phyloP scores from a whole-genome alignment of 345 rosid species.

The Camelina sativa region DNA sequence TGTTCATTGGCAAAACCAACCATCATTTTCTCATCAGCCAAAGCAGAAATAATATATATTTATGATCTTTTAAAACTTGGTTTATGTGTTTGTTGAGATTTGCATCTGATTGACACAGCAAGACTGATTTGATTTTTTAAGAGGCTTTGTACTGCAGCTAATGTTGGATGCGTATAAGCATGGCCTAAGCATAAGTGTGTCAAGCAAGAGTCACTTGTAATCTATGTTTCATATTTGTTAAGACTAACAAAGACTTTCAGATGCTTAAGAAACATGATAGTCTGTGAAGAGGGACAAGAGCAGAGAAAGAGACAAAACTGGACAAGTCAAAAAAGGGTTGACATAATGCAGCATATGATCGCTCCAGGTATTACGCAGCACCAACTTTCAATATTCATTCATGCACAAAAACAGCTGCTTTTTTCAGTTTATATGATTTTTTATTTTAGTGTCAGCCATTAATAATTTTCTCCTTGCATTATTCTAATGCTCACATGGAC shows the following conservation, averaged over 20 bases:
- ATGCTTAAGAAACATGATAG: slow-evolving; percentile 27
- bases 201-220: neutral
- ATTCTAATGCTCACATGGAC: slow-evolving; percentile 45
- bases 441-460: slow-evolving; percentile 37
- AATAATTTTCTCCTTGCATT: slow-evolving; percentile 38
- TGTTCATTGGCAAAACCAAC: slow-evolving; percentile 15
- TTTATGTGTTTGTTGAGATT: slow-evolving; percentile 11
- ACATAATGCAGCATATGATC: slow-evolving; percentile 46
- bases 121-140: slow-evolving; percentile 9
- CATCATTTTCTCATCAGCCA: slow-evolving; percentile 20
- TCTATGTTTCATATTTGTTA: slow-evolving; percentile 26
- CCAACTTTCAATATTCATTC: slow-evolving; percentile 39
- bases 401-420: slow-evolving; percentile 45
- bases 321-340: slow-evolving; percentile 42
- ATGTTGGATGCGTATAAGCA: slow-evolving; percentile 5
- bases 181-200: slow-evolving; percentile 22
- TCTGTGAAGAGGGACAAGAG: slow-evolving; percentile 31
- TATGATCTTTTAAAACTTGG: neutral
- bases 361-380: slow-evolving; percentile 47
- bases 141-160: slow-evolving; percentile 18
- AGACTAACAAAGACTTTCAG: slow-evolving; percentile 25
- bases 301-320: slow-evolving; percentile 41
- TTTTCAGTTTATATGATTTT: slow-evolving; percentile 30
- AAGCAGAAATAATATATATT: neutral
- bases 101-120: slow-evolving; percentile 14